Base-by-base conservation (phyloP, 1,284 basidiomycete genomes). In the Ustilago bromivora region DNA sequence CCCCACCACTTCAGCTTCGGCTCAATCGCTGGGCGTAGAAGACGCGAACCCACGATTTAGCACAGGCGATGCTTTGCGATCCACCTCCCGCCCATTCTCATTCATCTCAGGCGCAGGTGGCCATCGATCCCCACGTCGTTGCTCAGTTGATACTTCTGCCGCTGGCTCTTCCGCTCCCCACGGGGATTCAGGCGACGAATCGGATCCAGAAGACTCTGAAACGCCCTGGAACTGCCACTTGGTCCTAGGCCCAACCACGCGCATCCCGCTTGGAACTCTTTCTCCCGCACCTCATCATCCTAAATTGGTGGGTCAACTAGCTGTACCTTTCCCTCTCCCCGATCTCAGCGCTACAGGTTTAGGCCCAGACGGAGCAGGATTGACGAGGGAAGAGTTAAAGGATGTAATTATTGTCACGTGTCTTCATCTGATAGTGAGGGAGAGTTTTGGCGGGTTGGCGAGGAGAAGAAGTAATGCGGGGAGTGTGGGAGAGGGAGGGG, bases 281-380 rank as follows among this genome's bases (percentile, higher is more conserved):
- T 65, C 68, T n/a, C 96, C 96, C 7, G 95, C 95, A 1, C 96
- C 95, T 17, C 95, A 98, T 86, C 96, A 98, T 86, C 96, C 96
- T 8, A 95, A 96, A 85, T 92, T 98, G 19, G 92, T 98, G 35
- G 93, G 92, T 40, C 91, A 95, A 87, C 89, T 98, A 67, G 93
- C 94, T 84, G 90, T 97, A 57, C 95, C 95, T 10, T 94, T 92
- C 86, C 92, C 93, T 0, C 89, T 98, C 0, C 84, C 84, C 0
- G 82, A 85, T 61, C 67, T 85, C 7, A 76, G 80, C 57, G 46
- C 68, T 41, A 79, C 78, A 4, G 80, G 78, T 0, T 49, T 85
- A 9, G 82, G 84, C 0, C 65, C 73, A 1, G 84, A 83, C 47
- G 78, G 76, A 8, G 73, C 71, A 10, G 84, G 84, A 4, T 59